Base-by-base conservation (phyloP, 2,329 filamentous ascomycete species). In the Fusarium continuum region DNA sequence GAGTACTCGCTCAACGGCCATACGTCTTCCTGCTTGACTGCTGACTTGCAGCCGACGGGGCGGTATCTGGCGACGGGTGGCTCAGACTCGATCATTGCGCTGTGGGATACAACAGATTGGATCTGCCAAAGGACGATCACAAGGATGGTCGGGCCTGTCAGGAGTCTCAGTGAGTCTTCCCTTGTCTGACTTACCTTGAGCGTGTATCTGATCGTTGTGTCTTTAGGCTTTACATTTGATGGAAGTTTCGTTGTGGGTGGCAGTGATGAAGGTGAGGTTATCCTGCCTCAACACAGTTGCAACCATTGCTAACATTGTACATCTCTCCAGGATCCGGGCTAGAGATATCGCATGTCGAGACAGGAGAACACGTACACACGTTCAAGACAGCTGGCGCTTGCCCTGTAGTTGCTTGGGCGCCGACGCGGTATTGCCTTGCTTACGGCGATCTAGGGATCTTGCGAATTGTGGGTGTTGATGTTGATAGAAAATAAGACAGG, bases 21-120 rank as follows among this genome's bases (percentile, higher is more conserved):
- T 73, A 92, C 90, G 4, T 90, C 88, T 5, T 86, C 89, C 5
- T 92, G 89, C 69, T 81, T 91, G 60, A 84, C 86, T 8, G 83
- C 87, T 11, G 88, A 88, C 61, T 78, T 93, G 69, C 90, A 91
- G 62, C 90, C 91, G 1, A 87, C 85, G 38, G 91, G 88, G 34
- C 82, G 87, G 35, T 90, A 88, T 71, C 80, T 94, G 38, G 91
- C 91, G 1, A 90, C 90, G 0, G 91, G 91, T 25, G 90, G 90
- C 9, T 87, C 88, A 9, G 91, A 94, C 70, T 90, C 89, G 2
- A 84, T 92, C 45, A 89, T 93, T 65, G 83, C 88, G 6, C 79
- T 94, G 4, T 94, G 91, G 88, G 90, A 93, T 70, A 93, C 91
- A 4, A 82, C 83, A 34, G 88, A 91, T 65, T 93, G 90, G 89